Percentiles rank a stretch among this genome's conserved stretches.
Conservation (phyloP, 805 yeast species). For the Priceomyces melissophilus region DNA sequence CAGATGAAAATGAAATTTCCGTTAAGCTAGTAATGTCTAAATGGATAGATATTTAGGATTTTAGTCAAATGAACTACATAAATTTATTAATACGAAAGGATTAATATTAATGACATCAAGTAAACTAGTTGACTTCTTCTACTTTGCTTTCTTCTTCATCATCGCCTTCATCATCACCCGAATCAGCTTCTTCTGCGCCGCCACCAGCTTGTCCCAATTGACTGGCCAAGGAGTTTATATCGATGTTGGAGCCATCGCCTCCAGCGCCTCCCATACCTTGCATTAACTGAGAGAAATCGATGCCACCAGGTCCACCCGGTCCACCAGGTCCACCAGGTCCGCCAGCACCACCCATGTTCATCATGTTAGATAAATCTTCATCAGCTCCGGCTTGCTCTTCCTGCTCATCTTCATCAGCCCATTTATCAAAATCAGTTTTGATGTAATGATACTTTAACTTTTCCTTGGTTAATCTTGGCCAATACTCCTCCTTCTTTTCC, state of each 20-base stretch:
- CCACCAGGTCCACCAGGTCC: conserved; percentile 14
- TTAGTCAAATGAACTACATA: no score
- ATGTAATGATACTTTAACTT: conserved; percentile 75
- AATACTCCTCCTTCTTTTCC: conserved; percentile 66
- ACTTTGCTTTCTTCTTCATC: conserved; percentile 20
- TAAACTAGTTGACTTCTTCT: conserved; percentile 11
- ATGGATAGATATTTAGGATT: no score
- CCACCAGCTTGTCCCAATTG: conserved; percentile 41
- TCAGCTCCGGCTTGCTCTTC: conserved; percentile 58
- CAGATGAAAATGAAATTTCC: no score
- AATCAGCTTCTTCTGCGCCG: conserved; percentile 12
- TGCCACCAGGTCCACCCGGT: conserved; percentile 21
- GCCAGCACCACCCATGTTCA: conserved; percentile 20
- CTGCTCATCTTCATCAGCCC: conserved; percentile 99
- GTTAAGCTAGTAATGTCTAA: no score
- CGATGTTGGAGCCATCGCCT: conserved; percentile 26
- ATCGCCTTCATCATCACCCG: conserved; percentile 23
- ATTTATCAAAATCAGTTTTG: conserved; percentile 92
- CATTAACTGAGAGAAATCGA: conserved; percentile 23
- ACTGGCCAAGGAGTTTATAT: conserved; percentile 37
- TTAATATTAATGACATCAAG: no score
- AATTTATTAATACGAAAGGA: no score
- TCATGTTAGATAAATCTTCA: conserved; percentile 30
- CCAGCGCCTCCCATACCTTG: conserved; percentile 41
- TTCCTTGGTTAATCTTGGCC: conserved; percentile 95